These are phyloP conservation scores for Colletotrichum sp. DNA, from an alignment of 2,329 filamentous ascomycete genomes.

Conservation along the genomic window DNA sequence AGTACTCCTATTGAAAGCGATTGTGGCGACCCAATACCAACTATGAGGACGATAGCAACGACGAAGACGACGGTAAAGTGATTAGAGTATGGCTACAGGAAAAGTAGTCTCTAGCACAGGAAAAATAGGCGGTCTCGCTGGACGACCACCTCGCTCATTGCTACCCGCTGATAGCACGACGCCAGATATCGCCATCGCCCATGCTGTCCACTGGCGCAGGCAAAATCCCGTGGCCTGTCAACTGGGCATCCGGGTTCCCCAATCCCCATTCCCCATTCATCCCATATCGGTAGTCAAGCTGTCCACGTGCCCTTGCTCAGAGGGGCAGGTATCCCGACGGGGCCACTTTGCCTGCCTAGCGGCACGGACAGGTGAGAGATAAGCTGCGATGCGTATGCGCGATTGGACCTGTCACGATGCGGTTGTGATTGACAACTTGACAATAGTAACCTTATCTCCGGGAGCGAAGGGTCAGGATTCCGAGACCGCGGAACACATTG, in stretches of 20 bases:
- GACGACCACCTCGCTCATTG: neutral
- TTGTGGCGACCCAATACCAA: too few relatives aligned
- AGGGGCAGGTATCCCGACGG: neutral
- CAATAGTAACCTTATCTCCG: neutral
- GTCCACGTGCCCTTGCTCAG: neutral
- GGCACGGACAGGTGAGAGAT: neutral
- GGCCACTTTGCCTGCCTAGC: neutral
- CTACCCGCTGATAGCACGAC: neutral
- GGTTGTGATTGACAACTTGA: neutral
- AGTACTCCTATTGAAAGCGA: too few relatives aligned
- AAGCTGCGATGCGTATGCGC: neutral
- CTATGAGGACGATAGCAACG: too few relatives aligned
- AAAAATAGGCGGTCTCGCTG: too few relatives aligned
- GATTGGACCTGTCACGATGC: neutral
- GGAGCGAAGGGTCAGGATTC: neutral
- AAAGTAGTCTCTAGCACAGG: too few relatives aligned
- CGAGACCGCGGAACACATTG: neutral
- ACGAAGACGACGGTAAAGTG: too few relatives aligned
- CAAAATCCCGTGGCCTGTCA: neutral
- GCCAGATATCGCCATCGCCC: conserved; percentile 6
- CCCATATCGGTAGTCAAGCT: neutral
- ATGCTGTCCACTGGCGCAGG: neutral
- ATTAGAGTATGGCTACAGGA: too few relatives aligned
- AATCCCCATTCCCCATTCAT: neutral
- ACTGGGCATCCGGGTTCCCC: neutral